Percentiles rank a stretch among this genome's conserved stretches.
phyloP scores from a whole-genome alignment of 306 rosid species.

The Cicer cuneatum region DNA sequence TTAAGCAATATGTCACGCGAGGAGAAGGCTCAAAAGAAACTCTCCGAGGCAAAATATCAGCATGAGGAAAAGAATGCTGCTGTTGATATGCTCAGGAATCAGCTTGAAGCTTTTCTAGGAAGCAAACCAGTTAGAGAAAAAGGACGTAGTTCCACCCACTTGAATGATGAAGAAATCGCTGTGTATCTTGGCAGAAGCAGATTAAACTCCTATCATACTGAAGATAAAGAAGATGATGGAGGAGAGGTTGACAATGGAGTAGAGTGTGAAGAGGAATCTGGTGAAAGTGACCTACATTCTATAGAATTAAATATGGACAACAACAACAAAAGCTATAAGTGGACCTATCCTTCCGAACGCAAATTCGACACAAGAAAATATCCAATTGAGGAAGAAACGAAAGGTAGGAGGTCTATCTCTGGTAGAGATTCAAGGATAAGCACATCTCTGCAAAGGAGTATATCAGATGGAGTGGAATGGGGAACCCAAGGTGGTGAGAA shows the following conservation, averaged over 20 bases:
- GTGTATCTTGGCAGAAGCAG: slow-evolving; percentile 67
- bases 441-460: slow-evolving; percentile 88
- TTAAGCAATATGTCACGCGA: slow-evolving; percentile 67
- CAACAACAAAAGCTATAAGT: slow-evolving; percentile 71
- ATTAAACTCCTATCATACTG: slow-evolving; percentile 55
- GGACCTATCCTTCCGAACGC: slow-evolving; percentile 65
- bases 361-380: slow-evolving; percentile 65
- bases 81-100: slow-evolving; percentile 81
- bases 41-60: slow-evolving; percentile 75
- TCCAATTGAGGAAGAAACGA: slow-evolving; percentile 61
- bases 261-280: slow-evolving; percentile 79
- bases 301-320: slow-evolving; percentile 91
- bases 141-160: slow-evolving; percentile 60
- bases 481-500: slow-evolving; percentile 63
- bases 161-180: slow-evolving; percentile 67
- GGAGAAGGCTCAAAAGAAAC: slow-evolving; percentile 79
- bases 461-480: slow-evolving; percentile 89
- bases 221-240: slow-evolving; percentile 68
- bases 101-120: slow-evolving; percentile 88
- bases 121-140: slow-evolving; percentile 71
- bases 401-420: slow-evolving; percentile 73
- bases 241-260: slow-evolving; percentile 83
- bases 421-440: slow-evolving; percentile 74
- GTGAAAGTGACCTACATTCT: slow-evolving; percentile 93
- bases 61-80: slow-evolving; percentile 79